phyloP scores from a whole-genome alignment of 331 rosid genomes.

The Pyrus hybrid region DNA sequence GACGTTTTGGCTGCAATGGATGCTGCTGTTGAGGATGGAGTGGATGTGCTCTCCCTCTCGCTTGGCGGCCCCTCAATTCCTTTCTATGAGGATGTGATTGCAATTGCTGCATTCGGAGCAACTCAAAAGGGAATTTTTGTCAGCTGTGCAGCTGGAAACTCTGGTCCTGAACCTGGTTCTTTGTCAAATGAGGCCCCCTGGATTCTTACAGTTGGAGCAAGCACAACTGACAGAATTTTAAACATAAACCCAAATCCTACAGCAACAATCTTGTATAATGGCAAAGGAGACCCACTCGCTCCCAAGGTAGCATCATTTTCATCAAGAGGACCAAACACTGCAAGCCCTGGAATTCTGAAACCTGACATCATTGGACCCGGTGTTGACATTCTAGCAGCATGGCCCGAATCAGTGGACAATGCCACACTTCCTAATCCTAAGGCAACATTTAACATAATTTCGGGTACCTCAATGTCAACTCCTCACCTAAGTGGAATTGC shows the following conservation, averaged over 20 bases:
- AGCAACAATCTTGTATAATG: constrained; percentile 43
- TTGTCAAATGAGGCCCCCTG: constrained; percentile 66
- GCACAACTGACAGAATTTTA: constrained; percentile 47
- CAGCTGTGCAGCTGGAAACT: constrained; percentile 56
- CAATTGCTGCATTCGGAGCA: constrained; percentile 54
- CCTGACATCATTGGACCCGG: constrained; percentile 4
- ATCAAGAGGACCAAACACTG: constrained; percentile 55
- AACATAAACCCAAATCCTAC: constrained; percentile 35
- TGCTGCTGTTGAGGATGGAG: constrained; percentile 46
- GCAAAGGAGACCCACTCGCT: constrained; percentile 40
- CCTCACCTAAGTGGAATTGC: constrained; percentile 76
- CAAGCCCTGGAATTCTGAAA: constrained; percentile 55
- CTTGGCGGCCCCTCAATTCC: not conserved
- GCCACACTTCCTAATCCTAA: too few species aligned
- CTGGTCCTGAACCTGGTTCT: constrained; percentile 26
- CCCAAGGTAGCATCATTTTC: constrained; percentile 53
- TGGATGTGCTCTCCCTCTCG: constrained; percentile 55
- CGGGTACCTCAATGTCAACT: constrained; percentile 30
- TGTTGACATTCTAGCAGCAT: too few species aligned
- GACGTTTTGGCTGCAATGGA: constrained; percentile 40
- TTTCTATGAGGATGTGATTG: constrained; percentile 29
- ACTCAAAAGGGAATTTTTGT: constrained; percentile 54
- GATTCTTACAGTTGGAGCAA: constrained; percentile 75
- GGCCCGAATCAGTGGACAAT: too few species aligned
- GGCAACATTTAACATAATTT: too few species aligned